Conservation (phyloP, 176 grass and related monocot genomes). For the Thalia dealbata region DNA sequence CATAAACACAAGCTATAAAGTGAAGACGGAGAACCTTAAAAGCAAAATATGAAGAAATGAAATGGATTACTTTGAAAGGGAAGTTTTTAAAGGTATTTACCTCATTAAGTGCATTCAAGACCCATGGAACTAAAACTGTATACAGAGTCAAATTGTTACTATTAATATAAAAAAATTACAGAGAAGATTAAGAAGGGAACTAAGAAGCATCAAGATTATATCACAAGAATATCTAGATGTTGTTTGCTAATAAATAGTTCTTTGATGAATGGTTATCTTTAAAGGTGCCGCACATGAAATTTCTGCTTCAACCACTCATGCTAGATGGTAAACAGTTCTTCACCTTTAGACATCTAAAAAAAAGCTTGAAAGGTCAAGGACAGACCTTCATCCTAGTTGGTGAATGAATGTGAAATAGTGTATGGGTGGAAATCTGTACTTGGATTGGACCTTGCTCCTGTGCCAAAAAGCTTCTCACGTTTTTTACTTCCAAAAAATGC, state of each 20-base stretch:
- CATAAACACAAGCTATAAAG: background rate
- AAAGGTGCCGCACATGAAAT: no score
- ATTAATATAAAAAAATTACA: background rate
- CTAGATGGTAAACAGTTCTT: no score
- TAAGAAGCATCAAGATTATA: no score
- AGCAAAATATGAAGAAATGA: no score
- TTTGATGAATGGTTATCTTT: background rate
- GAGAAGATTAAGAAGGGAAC: background rate
- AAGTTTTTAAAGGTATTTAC: slow-evolving; percentile 23
- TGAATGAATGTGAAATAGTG: slow-evolving; percentile 97
- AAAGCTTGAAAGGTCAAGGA: slow-evolving; percentile 8
- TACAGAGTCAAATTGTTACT: slow-evolving; percentile 9
- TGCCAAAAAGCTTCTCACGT: slow-evolving; percentile 92
- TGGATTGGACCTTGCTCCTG: slow-evolving; percentile 94
- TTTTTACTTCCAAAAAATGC: slow-evolving; percentile 99
- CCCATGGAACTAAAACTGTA: slow-evolving; percentile 79
- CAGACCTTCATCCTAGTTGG: slow-evolving; percentile 81
- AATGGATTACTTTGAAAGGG: slow-evolving; percentile 2
- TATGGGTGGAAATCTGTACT: slow-evolving; percentile 98
- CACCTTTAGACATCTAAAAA: background rate
- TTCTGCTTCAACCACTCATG: no score
- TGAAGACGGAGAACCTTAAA: background rate
- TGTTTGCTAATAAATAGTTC: background rate
- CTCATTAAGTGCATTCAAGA: slow-evolving; percentile 95
- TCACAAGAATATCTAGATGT: background rate